These are phyloP conservation scores for Sungouiozyma ichnusensis DNA, from an alignment of 805 yeast genomes.

Conservation along the genomic window DNA sequence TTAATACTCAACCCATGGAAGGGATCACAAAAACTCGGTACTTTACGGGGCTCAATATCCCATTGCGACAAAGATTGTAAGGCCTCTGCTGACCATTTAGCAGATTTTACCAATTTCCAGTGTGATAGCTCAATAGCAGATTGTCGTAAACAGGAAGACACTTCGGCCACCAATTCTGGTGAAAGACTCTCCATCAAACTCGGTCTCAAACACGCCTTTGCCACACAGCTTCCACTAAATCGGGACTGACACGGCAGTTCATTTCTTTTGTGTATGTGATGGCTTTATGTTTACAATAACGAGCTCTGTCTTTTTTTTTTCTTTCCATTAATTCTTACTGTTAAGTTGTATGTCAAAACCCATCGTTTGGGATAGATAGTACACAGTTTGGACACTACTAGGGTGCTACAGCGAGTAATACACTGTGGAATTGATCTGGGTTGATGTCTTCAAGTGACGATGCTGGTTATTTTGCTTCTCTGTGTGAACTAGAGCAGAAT, in stretches of 20 bases:
- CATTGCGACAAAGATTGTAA: conserved; percentile 29
- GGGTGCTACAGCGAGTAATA: too few relatives aligned
- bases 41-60: not conserved
- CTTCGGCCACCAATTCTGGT: conserved; percentile 7
- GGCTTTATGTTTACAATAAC: too few relatives aligned
- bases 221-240: too few relatives aligned
- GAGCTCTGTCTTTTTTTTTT: too few relatives aligned
- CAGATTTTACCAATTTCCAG: conserved; percentile 53
- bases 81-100: conserved; percentile 84
- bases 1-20: conserved; percentile 11
- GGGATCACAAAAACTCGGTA: conserved; percentile 2
- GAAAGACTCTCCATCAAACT: conserved; percentile 2
- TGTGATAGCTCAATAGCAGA: conserved; percentile 40
- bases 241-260: too few relatives aligned
- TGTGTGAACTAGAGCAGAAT: conserved; percentile 20
- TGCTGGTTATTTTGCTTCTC: conserved; percentile 15
- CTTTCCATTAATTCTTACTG: too few relatives aligned
- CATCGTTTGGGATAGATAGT: too few relatives aligned
- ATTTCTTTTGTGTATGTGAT: not conserved
- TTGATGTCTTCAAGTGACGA: conserved; percentile 1
- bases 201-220: not conserved
- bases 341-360: too few relatives aligned
- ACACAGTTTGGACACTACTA: too few relatives aligned
- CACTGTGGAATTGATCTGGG: too few relatives aligned
- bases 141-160: conserved; percentile 25